phyloP scores from a whole-genome alignment of 192 early-diverging fungal genomes.

The Kappamyces sp. region DNA sequence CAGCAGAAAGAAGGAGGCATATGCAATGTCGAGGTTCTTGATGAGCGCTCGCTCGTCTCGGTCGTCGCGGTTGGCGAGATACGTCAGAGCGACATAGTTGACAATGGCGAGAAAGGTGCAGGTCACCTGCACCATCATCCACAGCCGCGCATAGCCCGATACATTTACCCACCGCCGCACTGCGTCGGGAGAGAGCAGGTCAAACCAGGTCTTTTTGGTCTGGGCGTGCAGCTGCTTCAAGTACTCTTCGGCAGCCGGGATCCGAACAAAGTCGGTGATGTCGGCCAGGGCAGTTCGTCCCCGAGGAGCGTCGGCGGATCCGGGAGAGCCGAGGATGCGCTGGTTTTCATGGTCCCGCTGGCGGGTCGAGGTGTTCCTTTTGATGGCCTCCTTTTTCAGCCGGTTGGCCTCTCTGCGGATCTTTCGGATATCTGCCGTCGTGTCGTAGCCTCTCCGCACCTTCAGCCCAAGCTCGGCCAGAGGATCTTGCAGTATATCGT shows the following conservation, averaged over 20 bases:
- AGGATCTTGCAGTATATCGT: conserved; percentile 44
- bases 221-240: conserved; percentile 24
- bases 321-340: neutral
- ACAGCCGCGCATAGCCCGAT: conserved; percentile 32
- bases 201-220: conserved; percentile 39
- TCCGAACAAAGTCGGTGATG: conserved; percentile 18
- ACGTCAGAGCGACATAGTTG: conserved; percentile 50
- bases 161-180: conserved; percentile 38
- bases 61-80: conserved; percentile 25
- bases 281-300: neutral
- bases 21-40: conserved; percentile 42
- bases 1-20: conserved; percentile 38
- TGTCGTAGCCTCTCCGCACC: conserved; percentile 39
- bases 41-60: conserved; percentile 20
- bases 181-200: conserved; percentile 38
- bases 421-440: conserved; percentile 43
- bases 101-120: conserved; percentile 41
- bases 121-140: conserved; percentile 52
- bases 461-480: conserved; percentile 43
- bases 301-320: too few species aligned
- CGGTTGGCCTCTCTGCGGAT: conserved; percentile 43
- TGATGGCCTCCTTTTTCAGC: conserved; percentile 1
- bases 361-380: neutral
- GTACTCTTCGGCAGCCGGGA: conserved; percentile 38
- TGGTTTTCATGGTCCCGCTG: conserved; percentile 5